Conservation (phyloP, 805 yeast genomes). For the Ogataea pilisensis region DNA sequence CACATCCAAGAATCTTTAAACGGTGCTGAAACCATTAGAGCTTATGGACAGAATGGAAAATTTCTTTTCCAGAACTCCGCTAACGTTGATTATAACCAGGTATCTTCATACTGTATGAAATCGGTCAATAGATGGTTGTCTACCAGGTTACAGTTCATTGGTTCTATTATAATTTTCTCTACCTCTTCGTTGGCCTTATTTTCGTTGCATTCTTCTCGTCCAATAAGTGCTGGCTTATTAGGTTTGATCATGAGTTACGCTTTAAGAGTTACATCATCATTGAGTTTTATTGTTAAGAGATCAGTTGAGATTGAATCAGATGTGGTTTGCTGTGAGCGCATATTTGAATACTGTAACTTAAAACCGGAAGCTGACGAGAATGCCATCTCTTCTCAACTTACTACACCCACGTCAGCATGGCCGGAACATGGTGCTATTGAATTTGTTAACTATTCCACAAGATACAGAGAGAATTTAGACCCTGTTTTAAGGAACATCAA, state of each 20-base stretch:
- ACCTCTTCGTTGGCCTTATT: constrained; percentile 46
- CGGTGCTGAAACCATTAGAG: constrained; percentile 76
- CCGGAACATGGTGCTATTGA: constrained; percentile 48
- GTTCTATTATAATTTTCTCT: constrained; percentile 49
- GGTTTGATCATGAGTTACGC: constrained; percentile 67
- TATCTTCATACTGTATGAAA: constrained; percentile 45
- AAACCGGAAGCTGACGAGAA: constrained; percentile 69
- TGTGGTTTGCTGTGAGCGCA: constrained; percentile 84
- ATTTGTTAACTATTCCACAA: constrained; percentile 52
- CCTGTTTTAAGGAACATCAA: constrained; percentile 51
- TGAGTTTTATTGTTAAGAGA: constrained; percentile 54
- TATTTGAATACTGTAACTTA: constrained; percentile 79
- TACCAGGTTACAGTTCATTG: constrained; percentile 56
- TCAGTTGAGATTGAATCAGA: constrained; percentile 62
- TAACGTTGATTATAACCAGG: constrained; percentile 45
- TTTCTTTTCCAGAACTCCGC: constrained; percentile 53
- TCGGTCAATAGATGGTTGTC: constrained; percentile 65
- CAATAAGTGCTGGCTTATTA: constrained; percentile 54
- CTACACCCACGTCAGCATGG: constrained; percentile 44
- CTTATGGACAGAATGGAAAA: constrained; percentile 63
- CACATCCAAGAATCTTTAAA: constrained; percentile 76
- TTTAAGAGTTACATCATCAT: constrained; percentile 47
- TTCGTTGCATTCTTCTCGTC: constrained; percentile 34
- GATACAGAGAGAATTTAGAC: constrained; percentile 54
- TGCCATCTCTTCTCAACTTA: constrained; percentile 33